These are phyloP conservation scores for Clavariopsis aquatica DNA, from an alignment of 495 filamentous ascomycete genomes.

Conservation along the genomic window DNA sequence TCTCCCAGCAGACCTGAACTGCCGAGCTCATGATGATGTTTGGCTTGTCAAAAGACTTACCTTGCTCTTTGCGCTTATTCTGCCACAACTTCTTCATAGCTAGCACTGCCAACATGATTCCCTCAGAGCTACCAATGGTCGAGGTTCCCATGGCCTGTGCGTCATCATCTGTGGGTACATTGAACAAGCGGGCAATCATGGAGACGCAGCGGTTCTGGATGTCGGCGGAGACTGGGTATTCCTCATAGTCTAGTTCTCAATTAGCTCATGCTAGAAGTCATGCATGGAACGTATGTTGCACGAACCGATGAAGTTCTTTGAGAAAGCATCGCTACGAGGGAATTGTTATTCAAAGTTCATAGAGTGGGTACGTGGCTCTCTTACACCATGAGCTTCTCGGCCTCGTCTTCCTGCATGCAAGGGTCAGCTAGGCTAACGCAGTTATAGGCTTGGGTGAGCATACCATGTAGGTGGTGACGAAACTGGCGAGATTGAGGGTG, in stretches of 20 bases:
- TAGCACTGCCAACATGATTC: conserved; percentile 84
- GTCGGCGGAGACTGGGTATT: conserved; percentile 84
- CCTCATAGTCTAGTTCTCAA: conserved; percentile 75
- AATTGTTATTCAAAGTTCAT: background rate
- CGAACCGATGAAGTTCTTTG: conserved; percentile 75
- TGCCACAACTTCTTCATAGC: conserved; percentile 97
- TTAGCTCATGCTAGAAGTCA: background rate
- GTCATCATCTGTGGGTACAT: conserved; percentile 59
- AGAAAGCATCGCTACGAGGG: conserved; percentile 64
- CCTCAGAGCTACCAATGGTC: conserved; percentile 83
- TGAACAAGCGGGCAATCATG: conserved; percentile 90
- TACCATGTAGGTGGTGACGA: conserved; percentile 88
- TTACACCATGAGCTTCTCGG: conserved; percentile 76
- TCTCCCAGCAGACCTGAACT: conserved; percentile 96
- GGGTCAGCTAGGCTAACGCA: conserved; percentile 6
- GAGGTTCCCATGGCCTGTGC: conserved; percentile 76
- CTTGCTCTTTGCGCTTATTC: conserved; percentile 74
- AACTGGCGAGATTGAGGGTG: conserved; percentile 63
- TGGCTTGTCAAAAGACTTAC: conserved; percentile 71
- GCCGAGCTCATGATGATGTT: conserved; percentile 93
- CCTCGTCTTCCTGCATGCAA: conserved; percentile 71
- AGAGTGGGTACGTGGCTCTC: background rate
- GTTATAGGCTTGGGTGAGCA: conserved; percentile 14
- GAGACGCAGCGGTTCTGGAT: conserved; percentile 90
- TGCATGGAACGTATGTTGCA: background rate